Percentiles rank a stretch among this genome's conserved stretches.
phyloP scores from a whole-genome alignment of 2,329 filamentous ascomycete species.

The Trichoderma atroviride region DNA sequence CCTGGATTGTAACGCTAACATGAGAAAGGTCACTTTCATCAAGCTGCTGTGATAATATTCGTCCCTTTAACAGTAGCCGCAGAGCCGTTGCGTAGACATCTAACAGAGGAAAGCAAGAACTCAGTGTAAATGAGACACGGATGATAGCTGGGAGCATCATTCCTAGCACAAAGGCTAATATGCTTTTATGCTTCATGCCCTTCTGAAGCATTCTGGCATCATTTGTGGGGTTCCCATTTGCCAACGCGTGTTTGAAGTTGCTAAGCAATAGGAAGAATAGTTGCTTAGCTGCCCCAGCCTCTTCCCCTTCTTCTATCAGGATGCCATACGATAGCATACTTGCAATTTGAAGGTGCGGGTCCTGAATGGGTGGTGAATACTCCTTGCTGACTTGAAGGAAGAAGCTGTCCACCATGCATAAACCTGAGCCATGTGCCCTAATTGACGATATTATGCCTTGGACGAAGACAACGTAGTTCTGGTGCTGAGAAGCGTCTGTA shows the following conservation, averaged over 20 bases:
- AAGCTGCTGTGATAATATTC: conserved; percentile 44
- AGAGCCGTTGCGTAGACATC: conserved; percentile 54
- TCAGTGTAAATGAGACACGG: conserved; percentile 40
- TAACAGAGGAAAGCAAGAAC: conserved; percentile 51
- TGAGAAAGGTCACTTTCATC: conserved; percentile 39
- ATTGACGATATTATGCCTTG: conserved; percentile 57
- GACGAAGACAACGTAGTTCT: conserved; percentile 54
- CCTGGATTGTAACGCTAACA: conserved; percentile 40
- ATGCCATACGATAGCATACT: conserved; percentile 59
- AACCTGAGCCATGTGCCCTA: conserved; percentile 55
- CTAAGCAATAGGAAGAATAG: conserved; percentile 62
- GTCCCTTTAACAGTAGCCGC: conserved; percentile 39
- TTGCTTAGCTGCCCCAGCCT: conserved; percentile 49
- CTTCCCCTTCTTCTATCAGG: conserved; percentile 57
- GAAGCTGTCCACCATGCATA: conserved; percentile 57
- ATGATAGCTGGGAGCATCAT: conserved; percentile 60
- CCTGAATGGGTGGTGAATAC: conserved; percentile 58
- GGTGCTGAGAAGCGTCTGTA: conserved; percentile 46
- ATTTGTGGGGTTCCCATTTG: conserved; percentile 51
- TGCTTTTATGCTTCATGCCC: conserved; percentile 50
- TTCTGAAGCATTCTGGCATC: conserved; percentile 50
- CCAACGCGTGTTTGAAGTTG: conserved; percentile 59
- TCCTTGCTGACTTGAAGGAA: conserved; percentile 60
- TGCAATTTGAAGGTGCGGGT: conserved; percentile 60
- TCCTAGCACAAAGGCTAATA: conserved; percentile 52